These are phyloP conservation scores for Quercus phellos DNA, from an alignment of 331 rosid species.

Conservation along the genomic window DNA sequence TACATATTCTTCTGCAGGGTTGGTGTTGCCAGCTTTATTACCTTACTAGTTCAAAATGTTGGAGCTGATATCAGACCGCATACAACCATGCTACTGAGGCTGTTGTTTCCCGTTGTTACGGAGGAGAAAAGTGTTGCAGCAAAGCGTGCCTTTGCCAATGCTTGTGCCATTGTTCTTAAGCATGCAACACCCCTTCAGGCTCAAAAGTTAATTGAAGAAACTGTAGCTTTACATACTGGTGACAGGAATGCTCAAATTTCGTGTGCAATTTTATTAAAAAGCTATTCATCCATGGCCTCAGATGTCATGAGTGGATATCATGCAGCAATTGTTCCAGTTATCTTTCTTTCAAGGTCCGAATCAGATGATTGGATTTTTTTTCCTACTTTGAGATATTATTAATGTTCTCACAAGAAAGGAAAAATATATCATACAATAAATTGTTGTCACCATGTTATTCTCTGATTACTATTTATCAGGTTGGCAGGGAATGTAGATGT, in stretches of 20 bases:
- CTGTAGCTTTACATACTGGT: conserved; percentile 68
- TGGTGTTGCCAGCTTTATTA: conserved; percentile 88
- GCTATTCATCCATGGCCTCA: conserved; percentile 72
- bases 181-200: conserved; percentile 59
- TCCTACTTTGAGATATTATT: neutral
- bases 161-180: conserved; percentile 71
- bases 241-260: conserved; percentile 81
- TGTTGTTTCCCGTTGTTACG: conserved; percentile 81
- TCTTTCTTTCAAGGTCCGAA: conserved; percentile 80
- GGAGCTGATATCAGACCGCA: conserved; percentile 75
- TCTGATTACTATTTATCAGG: neutral
- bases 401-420: neutral
- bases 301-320: conserved; percentile 82
- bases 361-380: conserved; percentile 17
- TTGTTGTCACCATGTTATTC: neutral
- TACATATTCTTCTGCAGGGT: conserved; percentile 51
- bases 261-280: conserved; percentile 74
- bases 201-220: conserved; percentile 77
- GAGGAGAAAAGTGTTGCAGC: conserved; percentile 77
- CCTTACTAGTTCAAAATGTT: conserved; percentile 73
- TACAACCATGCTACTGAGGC: conserved; percentile 63
- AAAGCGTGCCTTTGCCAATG: conserved; percentile 89
- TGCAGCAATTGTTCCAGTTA: conserved; percentile 59
- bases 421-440: neutral
- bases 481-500: neutral